These are phyloP conservation scores for Luffa aegyptiaca DNA, from an alignment of 306 rosid species.

Conservation along the genomic window DNA sequence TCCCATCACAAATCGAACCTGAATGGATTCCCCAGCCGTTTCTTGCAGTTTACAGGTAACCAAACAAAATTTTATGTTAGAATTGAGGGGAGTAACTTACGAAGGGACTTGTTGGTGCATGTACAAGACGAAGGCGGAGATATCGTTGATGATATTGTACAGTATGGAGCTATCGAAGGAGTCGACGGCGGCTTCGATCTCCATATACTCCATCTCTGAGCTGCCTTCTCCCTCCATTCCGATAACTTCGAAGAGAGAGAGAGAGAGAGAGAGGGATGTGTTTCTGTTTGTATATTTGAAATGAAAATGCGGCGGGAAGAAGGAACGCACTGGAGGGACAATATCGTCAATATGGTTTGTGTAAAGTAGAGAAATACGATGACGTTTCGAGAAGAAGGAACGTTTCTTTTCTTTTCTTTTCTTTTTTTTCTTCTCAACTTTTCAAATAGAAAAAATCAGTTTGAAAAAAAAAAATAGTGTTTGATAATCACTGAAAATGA, in stretches of 20 bases:
- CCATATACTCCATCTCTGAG: slow-evolving; percentile 22
- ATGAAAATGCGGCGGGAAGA: neutral
- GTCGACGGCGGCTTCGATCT: slow-evolving; percentile 32
- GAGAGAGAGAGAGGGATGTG: neutral
- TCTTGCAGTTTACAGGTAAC: slow-evolving; percentile 8
- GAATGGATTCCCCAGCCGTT: neutral
- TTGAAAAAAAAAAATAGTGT: no score
- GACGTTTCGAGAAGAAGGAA: no score
- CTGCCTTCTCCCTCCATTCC: slow-evolving; percentile 10
- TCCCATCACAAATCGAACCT: neutral
- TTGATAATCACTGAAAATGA: no score
- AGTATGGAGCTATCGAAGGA: slow-evolving; percentile 37
- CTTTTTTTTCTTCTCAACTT: no score
- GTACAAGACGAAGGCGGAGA: slow-evolving; percentile 57
- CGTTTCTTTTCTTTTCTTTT: no score
- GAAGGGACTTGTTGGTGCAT: slow-evolving; percentile 95
- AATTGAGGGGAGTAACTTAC: slow-evolving; percentile 26
- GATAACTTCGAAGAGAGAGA: neutral
- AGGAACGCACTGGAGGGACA: neutral
- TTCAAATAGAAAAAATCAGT: no score
- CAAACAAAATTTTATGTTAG: neutral
- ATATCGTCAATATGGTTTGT: neutral
- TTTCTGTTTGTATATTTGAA: neutral
- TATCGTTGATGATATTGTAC: slow-evolving; percentile 62
- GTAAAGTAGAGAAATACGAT: no score